Evolutionary conservation across 1,284 basidiomycete genomes (phyloP).

Genomic region (Pseudozyma sp.): DNA sequence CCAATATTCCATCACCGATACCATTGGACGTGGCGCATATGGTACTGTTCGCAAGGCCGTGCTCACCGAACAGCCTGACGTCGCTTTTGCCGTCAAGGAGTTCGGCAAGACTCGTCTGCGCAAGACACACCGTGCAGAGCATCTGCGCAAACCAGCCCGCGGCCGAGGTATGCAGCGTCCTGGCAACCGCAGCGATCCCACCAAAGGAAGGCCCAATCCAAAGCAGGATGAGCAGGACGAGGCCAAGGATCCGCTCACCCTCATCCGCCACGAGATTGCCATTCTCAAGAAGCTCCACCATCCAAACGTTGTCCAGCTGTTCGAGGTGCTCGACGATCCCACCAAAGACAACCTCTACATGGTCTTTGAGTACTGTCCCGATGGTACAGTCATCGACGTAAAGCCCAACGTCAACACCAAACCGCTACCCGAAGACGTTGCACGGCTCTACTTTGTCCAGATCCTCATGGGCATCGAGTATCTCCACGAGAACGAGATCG

Average conservation of each 20-base stretch:
- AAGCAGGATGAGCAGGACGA: conserved; percentile 17
- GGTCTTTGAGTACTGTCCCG: conserved; percentile 68
- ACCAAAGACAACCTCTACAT: conserved; percentile 72
- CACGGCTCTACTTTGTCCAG: conserved; percentile 72
- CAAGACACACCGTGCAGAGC: conserved; percentile 46
- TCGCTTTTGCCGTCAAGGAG: conserved; percentile 62
- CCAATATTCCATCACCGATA: conserved; percentile 63
- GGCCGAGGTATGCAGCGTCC: conserved; percentile 2
- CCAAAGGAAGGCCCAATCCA: background rate
- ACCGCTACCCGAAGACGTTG: conserved; percentile 66
- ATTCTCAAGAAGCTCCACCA: conserved; percentile 67
- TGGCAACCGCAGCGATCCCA: conserved; percentile 16
- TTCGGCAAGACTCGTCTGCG: conserved; percentile 65
- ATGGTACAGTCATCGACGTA: conserved; percentile 72
- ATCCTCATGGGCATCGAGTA: conserved; percentile 73
- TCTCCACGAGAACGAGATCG: conserved; percentile 73
- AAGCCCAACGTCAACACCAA: conserved; percentile 56
- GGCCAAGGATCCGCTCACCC: conserved; percentile 57
- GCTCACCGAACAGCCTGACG: conserved; percentile 45
- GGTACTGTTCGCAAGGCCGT: conserved; percentile 60
- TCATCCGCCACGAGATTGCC: conserved; percentile 64
- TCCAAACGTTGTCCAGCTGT: conserved; percentile 71
- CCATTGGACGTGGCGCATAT: conserved; percentile 65
- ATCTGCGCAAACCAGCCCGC: conserved; percentile 29
- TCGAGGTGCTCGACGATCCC: conserved; percentile 74